Conservation (phyloP, 441 rosid species). For the Corymbia calophylla region DNA sequence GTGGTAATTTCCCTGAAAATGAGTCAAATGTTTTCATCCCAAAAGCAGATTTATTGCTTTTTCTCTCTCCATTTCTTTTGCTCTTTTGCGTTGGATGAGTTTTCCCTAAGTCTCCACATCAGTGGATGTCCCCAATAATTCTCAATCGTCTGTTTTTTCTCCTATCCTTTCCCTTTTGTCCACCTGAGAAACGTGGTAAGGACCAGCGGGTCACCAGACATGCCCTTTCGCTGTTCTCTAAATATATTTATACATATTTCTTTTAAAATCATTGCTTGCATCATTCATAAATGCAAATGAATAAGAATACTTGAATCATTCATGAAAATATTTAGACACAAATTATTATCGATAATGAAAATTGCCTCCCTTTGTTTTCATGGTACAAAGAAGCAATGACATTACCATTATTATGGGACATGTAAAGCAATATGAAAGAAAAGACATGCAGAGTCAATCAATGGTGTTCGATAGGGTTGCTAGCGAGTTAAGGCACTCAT, state of each 20-base stretch:
- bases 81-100: background rate
- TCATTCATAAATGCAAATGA: background rate
- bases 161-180: background rate
- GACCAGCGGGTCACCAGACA: background rate
- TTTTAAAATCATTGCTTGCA: background rate
- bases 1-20: background rate
- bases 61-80: background rate
- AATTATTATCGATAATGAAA: background rate
- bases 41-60: background rate
- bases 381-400: background rate
- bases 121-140: background rate
- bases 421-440: background rate
- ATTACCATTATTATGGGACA: background rate
- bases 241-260: background rate
- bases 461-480: background rate
- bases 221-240: background rate
- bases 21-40: background rate
- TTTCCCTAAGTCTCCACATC: background rate
- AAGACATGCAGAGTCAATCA: background rate
- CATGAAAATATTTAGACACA: background rate
- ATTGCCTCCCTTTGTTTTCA: background rate
- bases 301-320: background rate
- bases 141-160: background rate
- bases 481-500: background rate
- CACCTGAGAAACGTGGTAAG: background rate